These are phyloP conservation scores for Yarrowia deformans DNA, from an alignment of 805 yeast genomes.

Conservation along the genomic window DNA sequence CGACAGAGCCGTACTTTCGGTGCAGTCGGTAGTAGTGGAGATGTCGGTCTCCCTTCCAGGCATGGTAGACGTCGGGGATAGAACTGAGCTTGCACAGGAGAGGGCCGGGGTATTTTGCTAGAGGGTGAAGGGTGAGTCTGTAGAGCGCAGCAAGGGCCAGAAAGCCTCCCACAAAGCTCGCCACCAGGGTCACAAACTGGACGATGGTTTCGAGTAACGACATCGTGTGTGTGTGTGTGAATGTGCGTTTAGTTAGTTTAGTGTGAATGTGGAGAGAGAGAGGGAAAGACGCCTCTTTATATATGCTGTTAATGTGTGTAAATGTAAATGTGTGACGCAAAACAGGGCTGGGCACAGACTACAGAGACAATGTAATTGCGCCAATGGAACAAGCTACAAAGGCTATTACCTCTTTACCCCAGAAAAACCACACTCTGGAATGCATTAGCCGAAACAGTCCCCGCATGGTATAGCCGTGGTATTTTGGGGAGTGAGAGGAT, in stretches of 20 bases:
- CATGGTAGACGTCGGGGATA: conserved; percentile 41
- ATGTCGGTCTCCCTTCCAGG: conserved; percentile 43
- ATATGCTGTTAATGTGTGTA: neutral
- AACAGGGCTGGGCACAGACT: neutral
- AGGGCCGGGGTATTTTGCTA: conserved; percentile 42
- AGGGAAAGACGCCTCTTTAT: conserved; percentile 8
- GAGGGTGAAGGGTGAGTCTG: conserved; percentile 40
- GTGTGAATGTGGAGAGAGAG: neutral
- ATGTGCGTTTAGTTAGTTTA: neutral
- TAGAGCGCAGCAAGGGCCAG: conserved; percentile 36
- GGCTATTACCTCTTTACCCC: conserved; percentile 25
- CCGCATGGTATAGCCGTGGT: conserved; percentile 19
- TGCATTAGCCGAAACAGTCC: conserved; percentile 24
- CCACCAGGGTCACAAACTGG: conserved; percentile 34
- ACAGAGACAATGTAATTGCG: neutral
- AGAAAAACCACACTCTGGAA: neutral
- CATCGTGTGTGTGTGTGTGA: neutral
- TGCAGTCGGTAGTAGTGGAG: conserved; percentile 40
- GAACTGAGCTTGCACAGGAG: conserved; percentile 40
- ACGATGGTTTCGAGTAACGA: conserved; percentile 15
- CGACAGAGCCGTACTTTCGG: conserved; percentile 41
- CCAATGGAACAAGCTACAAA: conserved; percentile 31
- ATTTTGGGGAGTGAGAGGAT: too few species aligned
- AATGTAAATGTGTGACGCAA: neutral
- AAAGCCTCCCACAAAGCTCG: conserved; percentile 40